Conservation (phyloP, 192 early-diverging fungal species). For the Diversispora epigaea region DNA sequence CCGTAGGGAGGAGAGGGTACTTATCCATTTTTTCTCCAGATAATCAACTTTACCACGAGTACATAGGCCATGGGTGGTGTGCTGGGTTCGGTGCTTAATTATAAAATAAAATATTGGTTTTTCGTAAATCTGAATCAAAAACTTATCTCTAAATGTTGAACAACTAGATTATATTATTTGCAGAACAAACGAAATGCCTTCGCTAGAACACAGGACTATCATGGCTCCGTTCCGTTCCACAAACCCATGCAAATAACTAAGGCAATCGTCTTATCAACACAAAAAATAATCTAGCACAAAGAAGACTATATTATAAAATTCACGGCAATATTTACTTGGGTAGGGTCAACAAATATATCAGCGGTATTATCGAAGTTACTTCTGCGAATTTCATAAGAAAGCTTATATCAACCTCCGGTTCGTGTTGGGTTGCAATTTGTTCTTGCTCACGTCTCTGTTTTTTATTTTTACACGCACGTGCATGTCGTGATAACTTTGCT, state of each 20-base stretch:
- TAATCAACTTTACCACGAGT: conserved; percentile 3
- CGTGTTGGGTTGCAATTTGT: no score
- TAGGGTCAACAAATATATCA: no score
- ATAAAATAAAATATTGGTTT: not conserved
- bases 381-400: no score
- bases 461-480: no score
- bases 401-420: no score
- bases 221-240: conserved; percentile 27
- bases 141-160: not conserved
- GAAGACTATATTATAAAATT: conserved; percentile 22
- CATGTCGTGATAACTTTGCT: no score
- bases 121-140: not conserved
- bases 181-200: conserved; percentile 22
- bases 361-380: no score
- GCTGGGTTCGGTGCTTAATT: conserved; percentile 8
- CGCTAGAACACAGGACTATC: conserved; percentile 8
- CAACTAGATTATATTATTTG: conserved; percentile 22
- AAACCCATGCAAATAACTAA: conserved; percentile 23
- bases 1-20: not conserved
- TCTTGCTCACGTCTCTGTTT: no score
- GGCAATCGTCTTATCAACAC: conserved; percentile 27
- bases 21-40: conserved; percentile 10
- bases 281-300: conserved; percentile 27
- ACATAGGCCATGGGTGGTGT: not conserved
- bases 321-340: no score